Percentiles rank a stretch among this genome's conserved stretches.
Conservation (phyloP, 495 filamentous ascomycete genomes). For the Neurospora sp. region DNA sequence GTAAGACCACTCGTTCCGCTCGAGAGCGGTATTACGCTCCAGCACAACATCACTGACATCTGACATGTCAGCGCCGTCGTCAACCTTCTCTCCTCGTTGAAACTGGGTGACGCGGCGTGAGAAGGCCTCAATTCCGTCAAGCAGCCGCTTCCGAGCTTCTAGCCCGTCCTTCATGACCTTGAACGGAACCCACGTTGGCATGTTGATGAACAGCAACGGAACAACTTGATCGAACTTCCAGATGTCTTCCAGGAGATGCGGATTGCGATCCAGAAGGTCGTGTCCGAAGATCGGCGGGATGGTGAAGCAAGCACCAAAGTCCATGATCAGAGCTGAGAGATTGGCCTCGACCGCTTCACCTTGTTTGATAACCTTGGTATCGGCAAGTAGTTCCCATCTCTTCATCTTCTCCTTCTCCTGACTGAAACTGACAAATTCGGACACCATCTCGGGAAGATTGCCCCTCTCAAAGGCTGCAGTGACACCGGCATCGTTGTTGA, state of each 20-base stretch:
- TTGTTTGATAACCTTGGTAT: background rate
- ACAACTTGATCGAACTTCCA: constrained; percentile 14
- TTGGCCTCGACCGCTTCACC: constrained; percentile 1
- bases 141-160: constrained; percentile 4
- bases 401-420: background rate
- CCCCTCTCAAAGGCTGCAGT: constrained; percentile 1
- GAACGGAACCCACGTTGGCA: constrained; percentile 9
- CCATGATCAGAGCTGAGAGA: background rate
- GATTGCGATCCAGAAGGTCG: constrained; percentile 1
- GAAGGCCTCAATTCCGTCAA: background rate
- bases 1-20: background rate
- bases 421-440: constrained; percentile 2
- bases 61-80: constrained; percentile 7
- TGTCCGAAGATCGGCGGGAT: constrained; percentile 6
- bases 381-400: constrained; percentile 2
- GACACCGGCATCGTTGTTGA: constrained; percentile 1
- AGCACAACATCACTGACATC: background rate
- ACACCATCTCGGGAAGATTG: background rate
- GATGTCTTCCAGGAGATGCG: constrained; percentile 4
- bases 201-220: constrained; percentile 10
- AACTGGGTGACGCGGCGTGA: constrained; percentile 2
- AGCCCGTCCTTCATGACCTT: constrained; percentile 8
- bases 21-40: background rate
- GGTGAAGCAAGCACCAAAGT: constrained; percentile 4
- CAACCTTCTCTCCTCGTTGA: background rate